Base-by-base conservation (phyloP, 2,329 filamentous ascomycete species). In the Ascochyta rabiei region DNA sequence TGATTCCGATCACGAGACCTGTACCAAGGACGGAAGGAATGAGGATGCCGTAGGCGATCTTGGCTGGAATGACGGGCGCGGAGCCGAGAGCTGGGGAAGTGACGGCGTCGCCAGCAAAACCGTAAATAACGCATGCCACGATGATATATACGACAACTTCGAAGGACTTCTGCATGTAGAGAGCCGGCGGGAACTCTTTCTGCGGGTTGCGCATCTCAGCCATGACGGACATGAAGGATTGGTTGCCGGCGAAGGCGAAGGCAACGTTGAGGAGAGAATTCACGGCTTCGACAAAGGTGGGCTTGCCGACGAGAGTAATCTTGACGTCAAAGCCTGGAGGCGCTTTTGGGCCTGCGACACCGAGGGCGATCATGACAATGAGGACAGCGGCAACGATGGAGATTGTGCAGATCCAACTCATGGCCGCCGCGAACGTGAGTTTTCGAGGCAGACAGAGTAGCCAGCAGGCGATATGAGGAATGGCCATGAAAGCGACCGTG, bases 11-110 rank as follows among this genome's bases (percentile, higher is more conserved):
- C 53, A 90, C 87, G 4, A 89, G 86, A 45, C 87, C 88, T 0
- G 87, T 86, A 43, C 90, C 85, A 37, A 90, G 78, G 49, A 90
- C 89, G 1, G 89, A 89, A 18, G 87, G 87, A 4, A 87, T 80
- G 1, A 88, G 86, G 50, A 89, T 78, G 18, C 85, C 86, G 74
- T 86, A 90, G 12, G 88, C 87, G 15, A 87, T 77, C 68, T 89
- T 89, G 18, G 83, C 79, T 28, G 89, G 76, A 0, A 81, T 67
- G 2, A 67, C 68, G 3, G 82, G 79, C 6, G 86, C 83, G 0
- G 86, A 88, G 3, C 86, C 84, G 2, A 91, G 79, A 0, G 88
- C 88, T 0, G 88, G 88, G 2, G 84, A 86, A 1, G 80, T 79
- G 2, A 90, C 87, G 12, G 79, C 74, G 2, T 78, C 75, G 1